A percentile compares a stretch with the other conserved stretches of the same genome.
These are phyloP conservation scores for Eruca vesicaria DNA, from an alignment of 441 rosid species.

Conservation along the genomic window DNA sequence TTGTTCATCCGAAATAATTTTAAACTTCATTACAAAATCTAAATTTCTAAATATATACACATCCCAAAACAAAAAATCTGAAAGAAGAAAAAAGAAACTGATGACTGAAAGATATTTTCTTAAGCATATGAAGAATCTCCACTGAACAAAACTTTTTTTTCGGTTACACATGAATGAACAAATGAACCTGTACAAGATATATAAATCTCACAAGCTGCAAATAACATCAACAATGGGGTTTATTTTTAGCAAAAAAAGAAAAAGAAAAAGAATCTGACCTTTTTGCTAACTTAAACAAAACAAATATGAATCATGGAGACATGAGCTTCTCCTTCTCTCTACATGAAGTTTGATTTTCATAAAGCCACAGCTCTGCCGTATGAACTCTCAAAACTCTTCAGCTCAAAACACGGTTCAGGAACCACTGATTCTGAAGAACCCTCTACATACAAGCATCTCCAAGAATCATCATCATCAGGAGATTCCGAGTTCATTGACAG, in stretches of 20 bases:
- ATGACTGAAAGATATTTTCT: conserved; percentile 26
- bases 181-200: conserved; percentile 44
- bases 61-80: background rate
- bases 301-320: conserved; percentile 22
- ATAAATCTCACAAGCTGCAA: conserved; percentile 26
- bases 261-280: conserved; percentile 30
- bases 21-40: background rate
- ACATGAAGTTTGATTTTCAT: conserved; percentile 9
- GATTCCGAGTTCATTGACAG: conserved; percentile 31
- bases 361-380: conserved; percentile 23
- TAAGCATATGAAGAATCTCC: conserved; percentile 23
- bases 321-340: too few species aligned
- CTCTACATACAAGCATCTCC: conserved; percentile 42
- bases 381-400: conserved; percentile 19
- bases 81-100: background rate
- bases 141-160: conserved; percentile 46
- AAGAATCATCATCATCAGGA: conserved; percentile 10
- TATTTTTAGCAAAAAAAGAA: background rate
- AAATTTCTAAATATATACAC: background rate
- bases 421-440: conserved; percentile 38
- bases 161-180: conserved; percentile 86
- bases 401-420: conserved; percentile 44
- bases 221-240: conserved; percentile 11
- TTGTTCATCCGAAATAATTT: background rate
- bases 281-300: conserved; percentile 10